phyloP scores from a whole-genome alignment of 176 grass and related monocot genomes.

The Paspalum notatum region DNA sequence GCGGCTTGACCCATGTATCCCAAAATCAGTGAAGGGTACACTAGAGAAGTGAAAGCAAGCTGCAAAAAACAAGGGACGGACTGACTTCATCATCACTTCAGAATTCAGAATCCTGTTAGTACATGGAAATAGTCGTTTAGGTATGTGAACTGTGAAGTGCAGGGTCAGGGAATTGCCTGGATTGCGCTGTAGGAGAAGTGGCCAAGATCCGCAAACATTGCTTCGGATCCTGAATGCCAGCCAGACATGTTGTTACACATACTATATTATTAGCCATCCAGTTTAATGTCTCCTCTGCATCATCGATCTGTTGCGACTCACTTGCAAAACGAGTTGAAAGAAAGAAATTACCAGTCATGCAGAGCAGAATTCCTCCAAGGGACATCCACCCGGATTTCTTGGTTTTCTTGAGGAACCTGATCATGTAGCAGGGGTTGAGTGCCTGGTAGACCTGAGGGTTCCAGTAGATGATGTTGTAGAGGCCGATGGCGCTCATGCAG shows the following conservation, averaged over 20 bases:
- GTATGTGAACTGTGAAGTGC: background rate
- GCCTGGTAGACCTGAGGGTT: conserved; percentile 74
- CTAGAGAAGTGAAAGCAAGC: conserved; percentile 88
- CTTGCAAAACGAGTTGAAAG: no score
- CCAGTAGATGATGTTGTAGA: conserved; percentile 91
- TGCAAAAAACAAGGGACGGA: conserved; percentile 25
- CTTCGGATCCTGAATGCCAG: conserved; percentile 78
- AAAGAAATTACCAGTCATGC: conserved; percentile 77
- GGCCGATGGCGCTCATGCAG: conserved; percentile 72
- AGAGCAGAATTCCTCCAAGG: conserved; percentile 86
- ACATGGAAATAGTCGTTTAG: no score
- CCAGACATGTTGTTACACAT: background rate
- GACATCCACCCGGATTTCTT: conserved; percentile 95
- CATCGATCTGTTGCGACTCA: background rate
- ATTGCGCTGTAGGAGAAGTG: conserved; percentile 96
- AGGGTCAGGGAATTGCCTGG: conserved; percentile 54
- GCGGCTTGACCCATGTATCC: conserved; percentile 99
- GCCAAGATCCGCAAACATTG: conserved; percentile 98
- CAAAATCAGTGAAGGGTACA: conserved; percentile 88
- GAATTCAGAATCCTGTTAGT: conserved; percentile 14
- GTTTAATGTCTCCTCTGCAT: background rate
- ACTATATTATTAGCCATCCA: background rate
- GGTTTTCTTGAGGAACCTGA: conserved; percentile 93
- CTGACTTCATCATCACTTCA: conserved; percentile 18
- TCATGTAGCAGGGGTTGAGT: conserved; percentile 76